Evolutionary conservation across 2,329 filamentous ascomycete genomes (phyloP), one percentile per base, ranked within the genome.

Genomic region (Cladosporium sp.): DNA sequence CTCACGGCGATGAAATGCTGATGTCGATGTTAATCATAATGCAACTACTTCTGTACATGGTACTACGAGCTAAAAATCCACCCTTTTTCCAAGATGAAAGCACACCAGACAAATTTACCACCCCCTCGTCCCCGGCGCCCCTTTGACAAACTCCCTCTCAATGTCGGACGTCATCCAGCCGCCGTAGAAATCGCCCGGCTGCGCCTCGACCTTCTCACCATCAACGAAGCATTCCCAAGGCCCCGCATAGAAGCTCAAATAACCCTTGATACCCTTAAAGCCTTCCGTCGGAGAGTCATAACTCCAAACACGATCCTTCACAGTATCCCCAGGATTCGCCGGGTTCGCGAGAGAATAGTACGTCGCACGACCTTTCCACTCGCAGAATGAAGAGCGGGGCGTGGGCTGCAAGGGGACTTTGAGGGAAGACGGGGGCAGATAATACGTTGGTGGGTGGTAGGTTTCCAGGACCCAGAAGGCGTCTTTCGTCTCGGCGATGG

Each of bases 141-240:
- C 75, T 56, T 77, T 77, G 31, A 77, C 67, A 45, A 58, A 69
- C 33, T 63, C 73, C 31, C 79, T 77, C 58, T 78, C 76, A 55
- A 84, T 74, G 53, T 84, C 80, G 55, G 74, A 76, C 45, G 80
- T 83, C 55, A 81, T 77, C 81, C 82, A 85, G 2, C 81, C 81
- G 19, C 82, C 81, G 66, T 83, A 84, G 58, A 83, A 84, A 59
- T 84, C 80, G 7, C 79, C 79, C 13, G 78, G 79, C 68, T 83
- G 80, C 37, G 79, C 70, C 64, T 77, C 71, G 16, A 83, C 81
- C 61, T 73, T 73, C 65, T 84, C 80, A 9, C 79, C 79, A 63
- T 84, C 80, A 4, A 83, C 80, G 64, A 73, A 81, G 60, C 81
- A 84, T 54, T 82, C 76, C 80, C 80, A 83, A 10, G 80, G 80